Evolutionary conservation across 2,329 filamentous ascomycete species (phyloP).

Genomic region (Botryotinia narcissicola): DNA sequence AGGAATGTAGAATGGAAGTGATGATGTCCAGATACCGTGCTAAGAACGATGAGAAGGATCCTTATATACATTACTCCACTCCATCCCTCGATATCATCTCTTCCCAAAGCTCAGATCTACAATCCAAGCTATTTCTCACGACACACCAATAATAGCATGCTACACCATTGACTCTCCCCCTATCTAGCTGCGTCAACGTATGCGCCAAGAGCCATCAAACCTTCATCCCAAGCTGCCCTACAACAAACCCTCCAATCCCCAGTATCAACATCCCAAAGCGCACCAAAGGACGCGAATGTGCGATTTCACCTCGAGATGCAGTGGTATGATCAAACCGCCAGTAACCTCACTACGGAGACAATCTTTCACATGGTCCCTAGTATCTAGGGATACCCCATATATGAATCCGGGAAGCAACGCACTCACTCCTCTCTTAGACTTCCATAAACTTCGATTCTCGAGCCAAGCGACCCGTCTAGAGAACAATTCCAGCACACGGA

Average conservation of each 20-base stretch:
- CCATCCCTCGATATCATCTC: neutral
- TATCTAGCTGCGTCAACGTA: neutral
- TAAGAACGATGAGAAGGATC: neutral
- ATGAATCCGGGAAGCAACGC: neutral
- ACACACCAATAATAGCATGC: neutral
- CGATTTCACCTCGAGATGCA: neutral
- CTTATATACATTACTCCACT: constrained; percentile 13
- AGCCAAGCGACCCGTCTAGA: neutral
- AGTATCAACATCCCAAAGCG: neutral
- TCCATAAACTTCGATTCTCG: neutral
- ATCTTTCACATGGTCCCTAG: neutral
- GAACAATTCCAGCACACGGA: neutral
- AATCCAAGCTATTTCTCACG: neutral
- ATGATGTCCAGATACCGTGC: constrained; percentile 17
- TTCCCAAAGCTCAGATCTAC: neutral
- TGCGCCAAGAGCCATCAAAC: neutral
- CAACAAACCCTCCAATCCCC: neutral
- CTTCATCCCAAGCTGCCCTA: neutral
- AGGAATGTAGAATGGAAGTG: constrained; percentile 9
- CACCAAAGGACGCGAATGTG: neutral
- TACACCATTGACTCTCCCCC: neutral
- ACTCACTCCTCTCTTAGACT: neutral
- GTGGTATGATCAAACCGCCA: neutral
- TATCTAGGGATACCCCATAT: neutral
- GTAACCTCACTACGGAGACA: neutral